phyloP scores from a whole-genome alignment of 192 early-diverging fungal species.

The Coemansia javaensis region DNA sequence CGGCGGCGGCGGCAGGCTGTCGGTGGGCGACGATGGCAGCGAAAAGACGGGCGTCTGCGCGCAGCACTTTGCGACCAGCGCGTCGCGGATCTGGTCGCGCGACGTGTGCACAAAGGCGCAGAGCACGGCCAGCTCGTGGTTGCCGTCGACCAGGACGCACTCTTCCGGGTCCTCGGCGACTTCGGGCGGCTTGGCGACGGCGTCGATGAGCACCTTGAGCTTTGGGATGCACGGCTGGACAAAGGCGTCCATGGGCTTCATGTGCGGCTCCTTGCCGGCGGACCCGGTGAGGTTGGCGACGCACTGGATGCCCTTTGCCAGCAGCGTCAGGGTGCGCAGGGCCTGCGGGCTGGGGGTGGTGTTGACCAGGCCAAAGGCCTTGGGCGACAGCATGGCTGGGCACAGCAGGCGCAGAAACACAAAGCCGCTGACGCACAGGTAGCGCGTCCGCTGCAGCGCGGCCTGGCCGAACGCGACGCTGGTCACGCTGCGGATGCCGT shows the following conservation, averaged over 20 bases:
- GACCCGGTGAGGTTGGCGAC: constrained; percentile 64
- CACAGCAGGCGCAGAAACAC: constrained; percentile 67
- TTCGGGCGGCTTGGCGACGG: constrained; percentile 23
- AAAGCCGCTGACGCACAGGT: constrained; percentile 59
- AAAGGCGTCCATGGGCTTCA: constrained; percentile 62
- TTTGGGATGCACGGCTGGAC: constrained; percentile 56
- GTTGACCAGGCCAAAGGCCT: constrained; percentile 64
- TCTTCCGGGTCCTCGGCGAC: too few species aligned
- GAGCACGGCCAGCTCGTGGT: constrained; percentile 38
- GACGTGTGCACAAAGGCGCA: constrained; percentile 24
- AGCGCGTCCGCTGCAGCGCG: constrained; percentile 20
- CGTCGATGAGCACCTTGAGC: constrained; percentile 61
- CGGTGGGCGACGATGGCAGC: constrained; percentile 1
- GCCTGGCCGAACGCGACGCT: constrained; percentile 4
- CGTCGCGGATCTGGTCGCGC: constrained; percentile 7
- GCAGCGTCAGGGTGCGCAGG: constrained; percentile 60
- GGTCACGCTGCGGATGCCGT: constrained; percentile 13
- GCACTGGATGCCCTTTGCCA: constrained; percentile 70
- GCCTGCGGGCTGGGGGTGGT: constrained; percentile 52
- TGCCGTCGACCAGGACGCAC: constrained; percentile 12
- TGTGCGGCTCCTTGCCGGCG: constrained; percentile 62
- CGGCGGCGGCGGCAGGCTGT: too few species aligned
- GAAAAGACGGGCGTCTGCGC: not conserved
- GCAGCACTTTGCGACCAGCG: not conserved
- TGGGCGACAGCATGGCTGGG: constrained; percentile 68